phyloP scores from a whole-genome alignment of 768 basidiomycete genomes.

The Trametes coccinea region DNA sequence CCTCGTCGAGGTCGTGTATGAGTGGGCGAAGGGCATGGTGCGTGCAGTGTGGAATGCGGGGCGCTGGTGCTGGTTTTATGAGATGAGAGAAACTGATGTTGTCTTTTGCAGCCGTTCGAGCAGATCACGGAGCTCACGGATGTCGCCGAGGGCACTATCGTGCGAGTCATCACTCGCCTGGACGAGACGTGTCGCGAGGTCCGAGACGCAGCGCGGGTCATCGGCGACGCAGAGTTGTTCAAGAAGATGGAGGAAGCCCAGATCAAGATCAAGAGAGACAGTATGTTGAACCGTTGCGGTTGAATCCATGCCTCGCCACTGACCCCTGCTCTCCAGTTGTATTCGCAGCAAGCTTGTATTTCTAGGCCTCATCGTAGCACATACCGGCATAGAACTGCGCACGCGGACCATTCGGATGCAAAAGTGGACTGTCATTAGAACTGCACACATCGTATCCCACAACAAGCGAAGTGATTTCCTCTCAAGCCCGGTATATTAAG shows the following conservation, averaged over 20 bases:
- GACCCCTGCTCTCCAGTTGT: constrained; percentile 52
- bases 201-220: constrained; percentile 93
- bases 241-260: constrained; percentile 98
- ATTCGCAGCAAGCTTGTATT: constrained; percentile 86
- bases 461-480: constrained; percentile 13
- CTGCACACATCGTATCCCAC: not conserved
- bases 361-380: constrained; percentile 42
- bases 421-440: not conserved
- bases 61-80: not conserved
- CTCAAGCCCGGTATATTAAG: constrained; percentile 28
- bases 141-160: constrained; percentile 95
- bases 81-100: not conserved
- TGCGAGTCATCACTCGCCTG: constrained; percentile 90
- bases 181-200: constrained; percentile 98
- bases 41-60: constrained; percentile 24
- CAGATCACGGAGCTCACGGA: constrained; percentile 93
- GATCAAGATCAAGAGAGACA: constrained; percentile 91
- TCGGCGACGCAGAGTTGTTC: constrained; percentile 94
- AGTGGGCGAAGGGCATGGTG: constrained; percentile 99
- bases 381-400: not conserved
- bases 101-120: constrained; percentile 76
- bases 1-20: constrained; percentile 94
- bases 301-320: not conserved
- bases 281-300: constrained; percentile 49
- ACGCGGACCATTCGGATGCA: not conserved